A percentile compares a stretch with the other conserved stretches of the same genome.
Conservation (phyloP, 805 yeast genomes). For the Starmerella davenportii region DNA sequence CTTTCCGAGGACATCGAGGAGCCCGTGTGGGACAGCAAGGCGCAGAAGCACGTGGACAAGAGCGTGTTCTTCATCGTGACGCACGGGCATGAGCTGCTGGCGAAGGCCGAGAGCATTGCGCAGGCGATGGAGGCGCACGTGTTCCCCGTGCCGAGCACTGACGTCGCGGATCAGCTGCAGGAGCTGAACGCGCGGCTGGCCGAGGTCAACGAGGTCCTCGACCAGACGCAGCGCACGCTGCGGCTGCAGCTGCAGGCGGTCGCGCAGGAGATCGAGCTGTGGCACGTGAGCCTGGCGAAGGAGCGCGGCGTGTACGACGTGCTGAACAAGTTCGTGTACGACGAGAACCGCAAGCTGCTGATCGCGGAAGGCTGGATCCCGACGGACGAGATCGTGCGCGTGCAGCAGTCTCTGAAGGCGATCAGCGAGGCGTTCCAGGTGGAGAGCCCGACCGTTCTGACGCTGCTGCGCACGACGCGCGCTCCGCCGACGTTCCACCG, state of each 20-base stretch:
- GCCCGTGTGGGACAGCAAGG: conserved; percentile 38
- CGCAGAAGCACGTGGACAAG: conserved; percentile 44
- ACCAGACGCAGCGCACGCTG: conserved; percentile 49
- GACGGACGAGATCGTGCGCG: conserved; percentile 45
- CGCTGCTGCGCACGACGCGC: conserved; percentile 51
- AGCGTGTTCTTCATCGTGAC: conserved; percentile 78
- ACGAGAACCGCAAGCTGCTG: conserved; percentile 65
- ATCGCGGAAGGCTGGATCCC: conserved; percentile 98
- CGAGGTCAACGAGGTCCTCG: conserved; percentile 44
- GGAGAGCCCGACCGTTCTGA: conserved; percentile 30
- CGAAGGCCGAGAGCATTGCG: conserved; percentile 62
- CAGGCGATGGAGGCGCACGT: conserved; percentile 79
- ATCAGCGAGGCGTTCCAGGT: not conserved
- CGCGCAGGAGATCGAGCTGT: conserved; percentile 53
- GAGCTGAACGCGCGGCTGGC: conserved; percentile 31
- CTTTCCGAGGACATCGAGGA: conserved; percentile 56
- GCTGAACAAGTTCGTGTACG: conserved; percentile 64
- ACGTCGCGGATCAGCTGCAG: conserved; percentile 23
- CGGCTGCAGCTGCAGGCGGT: conserved; percentile 62
- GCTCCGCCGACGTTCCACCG: conserved; percentile 90
- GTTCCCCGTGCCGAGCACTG: conserved; percentile 35
- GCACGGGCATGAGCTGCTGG: conserved; percentile 62
- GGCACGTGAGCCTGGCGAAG: conserved; percentile 52
- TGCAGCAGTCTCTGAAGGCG: conserved; percentile 44
- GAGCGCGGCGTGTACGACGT: conserved; percentile 72